Percentiles rank a stretch among this genome's conserved stretches.
Evolutionary conservation across 176 grass and related monocot species (phyloP).

Genomic region (Carex parvula): DNA sequence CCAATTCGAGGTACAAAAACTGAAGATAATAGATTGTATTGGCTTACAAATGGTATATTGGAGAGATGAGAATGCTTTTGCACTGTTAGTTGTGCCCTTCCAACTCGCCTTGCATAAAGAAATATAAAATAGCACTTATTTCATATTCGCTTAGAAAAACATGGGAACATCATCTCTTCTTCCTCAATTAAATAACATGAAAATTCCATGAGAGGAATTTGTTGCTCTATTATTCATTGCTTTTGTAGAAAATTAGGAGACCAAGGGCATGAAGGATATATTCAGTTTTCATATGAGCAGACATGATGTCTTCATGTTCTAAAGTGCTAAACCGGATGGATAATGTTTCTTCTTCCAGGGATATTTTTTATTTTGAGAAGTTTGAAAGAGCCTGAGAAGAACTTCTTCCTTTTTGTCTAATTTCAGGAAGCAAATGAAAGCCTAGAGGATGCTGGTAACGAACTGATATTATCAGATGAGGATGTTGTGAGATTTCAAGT

Average conservation of each 20-base stretch:
- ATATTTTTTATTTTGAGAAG: neutral
- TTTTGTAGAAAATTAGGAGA: neutral
- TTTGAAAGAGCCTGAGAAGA: neutral
- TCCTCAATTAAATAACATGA: neutral
- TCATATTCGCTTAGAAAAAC: neutral
- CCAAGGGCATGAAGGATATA: neutral
- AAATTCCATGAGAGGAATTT: neutral
- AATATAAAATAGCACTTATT: neutral
- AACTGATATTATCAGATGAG: constrained; percentile 91
- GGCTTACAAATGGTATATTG: neutral
- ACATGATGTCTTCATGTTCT: neutral
- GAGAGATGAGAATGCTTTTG: neutral
- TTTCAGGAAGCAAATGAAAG: constrained; percentile 86
- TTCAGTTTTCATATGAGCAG: neutral
- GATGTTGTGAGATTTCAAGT: constrained; percentile 91
- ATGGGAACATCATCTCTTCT: neutral
- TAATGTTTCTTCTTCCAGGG: neutral
- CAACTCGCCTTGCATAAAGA: neutral
- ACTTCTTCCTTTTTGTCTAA: neutral
- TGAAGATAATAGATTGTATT: neutral
- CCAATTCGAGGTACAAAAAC: neutral
- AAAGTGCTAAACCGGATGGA: neutral
- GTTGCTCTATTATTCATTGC: neutral
- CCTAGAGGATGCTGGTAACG: constrained; percentile 87
- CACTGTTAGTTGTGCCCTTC: neutral